Percentiles rank a stretch among this genome's conserved stretches.
Evolutionary conservation across 2,329 filamentous ascomycete genomes (phyloP).

Genomic region (Corniculantispora saksenae): DNA sequence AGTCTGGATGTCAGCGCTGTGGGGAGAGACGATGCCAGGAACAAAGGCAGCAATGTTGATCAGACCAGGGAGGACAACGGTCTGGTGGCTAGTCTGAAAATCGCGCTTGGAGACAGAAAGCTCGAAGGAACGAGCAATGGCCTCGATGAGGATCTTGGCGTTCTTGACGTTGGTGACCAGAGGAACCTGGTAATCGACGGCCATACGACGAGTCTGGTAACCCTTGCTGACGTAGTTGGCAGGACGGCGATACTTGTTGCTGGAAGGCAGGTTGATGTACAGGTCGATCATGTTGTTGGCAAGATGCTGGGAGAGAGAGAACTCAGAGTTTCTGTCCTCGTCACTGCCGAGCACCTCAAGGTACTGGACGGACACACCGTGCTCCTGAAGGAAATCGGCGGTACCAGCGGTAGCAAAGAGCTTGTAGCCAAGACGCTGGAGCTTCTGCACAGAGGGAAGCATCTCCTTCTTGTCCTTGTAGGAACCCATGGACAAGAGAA

Average conservation of each 20-base stretch:
- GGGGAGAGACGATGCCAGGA: conserved; percentile 65
- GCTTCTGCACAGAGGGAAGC: conserved; percentile 86
- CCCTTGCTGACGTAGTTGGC: conserved; percentile 99
- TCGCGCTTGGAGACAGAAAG: conserved; percentile 82
- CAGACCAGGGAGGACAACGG: conserved; percentile 70
- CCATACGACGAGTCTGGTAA: conserved; percentile 95
- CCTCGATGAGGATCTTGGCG: conserved; percentile 94
- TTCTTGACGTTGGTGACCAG: conserved; percentile 99
- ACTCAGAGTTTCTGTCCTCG: conserved; percentile 89
- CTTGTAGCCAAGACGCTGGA: conserved; percentile 90
- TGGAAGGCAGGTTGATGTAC: conserved; percentile 99
- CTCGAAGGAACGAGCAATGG: conserved; percentile 84
- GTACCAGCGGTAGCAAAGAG: conserved; percentile 95
- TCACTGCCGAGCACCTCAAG: conserved; percentile 81
- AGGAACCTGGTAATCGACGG: conserved; percentile 94
- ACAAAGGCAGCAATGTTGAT: conserved; percentile 82
- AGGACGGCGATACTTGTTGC: conserved; percentile 92
- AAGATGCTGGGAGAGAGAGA: conserved; percentile 93
- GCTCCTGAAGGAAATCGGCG: conserved; percentile 92
- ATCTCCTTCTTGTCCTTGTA: conserved; percentile 99
- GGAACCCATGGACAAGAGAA: conserved; percentile 90
- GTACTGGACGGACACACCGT: conserved; percentile 89
- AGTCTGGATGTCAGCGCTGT: conserved; percentile 66
- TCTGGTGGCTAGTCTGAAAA: conserved; percentile 86
- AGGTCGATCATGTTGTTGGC: conserved; percentile 97